Evolutionary conservation across 1,284 basidiomycete species (phyloP).

Genomic region (Melampsora larici-populina): DNA sequence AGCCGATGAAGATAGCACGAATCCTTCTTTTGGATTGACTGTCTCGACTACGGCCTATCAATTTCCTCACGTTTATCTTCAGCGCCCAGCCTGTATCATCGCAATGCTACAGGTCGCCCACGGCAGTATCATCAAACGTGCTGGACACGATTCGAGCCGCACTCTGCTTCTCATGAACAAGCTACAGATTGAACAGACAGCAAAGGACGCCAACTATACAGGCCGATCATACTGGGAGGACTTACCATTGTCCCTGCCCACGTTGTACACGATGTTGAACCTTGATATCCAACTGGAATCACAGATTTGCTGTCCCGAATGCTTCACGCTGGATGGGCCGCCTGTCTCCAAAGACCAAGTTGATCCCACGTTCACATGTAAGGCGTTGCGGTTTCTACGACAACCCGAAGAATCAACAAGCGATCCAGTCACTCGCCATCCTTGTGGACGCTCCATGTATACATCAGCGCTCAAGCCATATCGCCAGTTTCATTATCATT

Average conservation of each 20-base stretch:
- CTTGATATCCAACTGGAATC: neutral
- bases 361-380: neutral
- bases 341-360: neutral
- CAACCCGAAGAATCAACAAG: neutral
- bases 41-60: no score
- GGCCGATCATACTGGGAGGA: neutral
- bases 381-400: neutral
- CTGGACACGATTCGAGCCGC: neutral
- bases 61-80: no score
- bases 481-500: neutral
- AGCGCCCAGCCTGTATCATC: no score
- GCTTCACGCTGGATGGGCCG: neutral
- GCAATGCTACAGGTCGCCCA: no score
- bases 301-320: neutral
- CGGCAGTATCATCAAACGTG: no score
- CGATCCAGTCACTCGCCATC: neutral
- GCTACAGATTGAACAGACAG: neutral
- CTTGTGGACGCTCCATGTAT: neutral
- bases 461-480: neutral
- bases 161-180: neutral
- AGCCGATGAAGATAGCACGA: no score
- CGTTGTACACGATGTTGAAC: neutral
- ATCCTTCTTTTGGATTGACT: no score
- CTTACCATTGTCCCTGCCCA: neutral
- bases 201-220: neutral